These are phyloP conservation scores for Zasmidium angulare DNA, from an alignment of 2,329 filamentous ascomycete genomes.

Conservation along the genomic window DNA sequence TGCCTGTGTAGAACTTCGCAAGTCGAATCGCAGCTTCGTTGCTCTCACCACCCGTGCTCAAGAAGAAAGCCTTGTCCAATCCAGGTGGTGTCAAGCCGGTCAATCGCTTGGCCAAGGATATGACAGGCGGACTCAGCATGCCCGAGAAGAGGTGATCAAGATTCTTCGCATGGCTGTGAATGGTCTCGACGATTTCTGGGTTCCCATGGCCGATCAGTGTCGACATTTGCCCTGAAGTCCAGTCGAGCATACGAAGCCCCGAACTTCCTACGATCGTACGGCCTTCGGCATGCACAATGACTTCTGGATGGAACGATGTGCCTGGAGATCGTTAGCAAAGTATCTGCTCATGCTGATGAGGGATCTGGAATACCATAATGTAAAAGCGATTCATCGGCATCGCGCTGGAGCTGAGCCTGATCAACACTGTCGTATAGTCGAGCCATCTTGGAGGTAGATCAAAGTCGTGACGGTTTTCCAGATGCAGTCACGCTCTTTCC, in stretches of 20 bases:
- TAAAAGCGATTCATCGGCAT: slow-evolving; percentile 19
- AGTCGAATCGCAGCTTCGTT: slow-evolving; percentile 64
- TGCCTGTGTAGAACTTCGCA: slow-evolving; percentile 63
- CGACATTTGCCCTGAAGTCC: slow-evolving; percentile 61
- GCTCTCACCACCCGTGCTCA: slow-evolving; percentile 56
- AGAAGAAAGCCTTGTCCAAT: slow-evolving; percentile 58
- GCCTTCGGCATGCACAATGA: slow-evolving; percentile 21
- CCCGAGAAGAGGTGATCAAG: slow-evolving; percentile 61
- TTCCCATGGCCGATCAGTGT: slow-evolving; percentile 60
- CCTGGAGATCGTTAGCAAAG: slow-evolving; percentile 3
- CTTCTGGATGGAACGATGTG: slow-evolving; percentile 21
- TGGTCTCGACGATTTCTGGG: slow-evolving; percentile 57
- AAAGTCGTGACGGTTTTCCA: neutral
- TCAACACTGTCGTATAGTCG: slow-evolving; percentile 19
- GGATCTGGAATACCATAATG: slow-evolving; percentile 11
- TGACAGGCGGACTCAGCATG: slow-evolving; percentile 60
- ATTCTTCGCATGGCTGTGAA: slow-evolving; percentile 49
- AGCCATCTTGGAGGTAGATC: slow-evolving; percentile 6
- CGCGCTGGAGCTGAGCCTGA: slow-evolving; percentile 15
- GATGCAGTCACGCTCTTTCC: neutral
- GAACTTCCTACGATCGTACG: slow-evolving; percentile 19
- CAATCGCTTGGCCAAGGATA: slow-evolving; percentile 55
- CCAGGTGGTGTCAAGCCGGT: slow-evolving; percentile 49
- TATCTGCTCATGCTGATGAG: neutral
- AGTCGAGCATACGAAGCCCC: slow-evolving; percentile 53